These are phyloP conservation scores for Rhododendron molle DNA, from an alignment of 148 eudicot genomes.

Conservation along the genomic window DNA sequence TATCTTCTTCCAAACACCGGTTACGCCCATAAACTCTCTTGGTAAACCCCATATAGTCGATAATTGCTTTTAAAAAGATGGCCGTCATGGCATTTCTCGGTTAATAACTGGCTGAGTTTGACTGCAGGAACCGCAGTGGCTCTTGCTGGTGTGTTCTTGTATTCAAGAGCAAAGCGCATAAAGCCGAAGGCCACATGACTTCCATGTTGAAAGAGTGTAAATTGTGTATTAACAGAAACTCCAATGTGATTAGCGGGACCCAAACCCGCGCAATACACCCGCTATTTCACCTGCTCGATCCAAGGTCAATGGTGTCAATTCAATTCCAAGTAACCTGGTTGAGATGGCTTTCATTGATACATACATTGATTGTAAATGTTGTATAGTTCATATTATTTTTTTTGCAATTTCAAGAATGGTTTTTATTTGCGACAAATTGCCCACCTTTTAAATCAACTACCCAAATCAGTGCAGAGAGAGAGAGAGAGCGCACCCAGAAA, in stretches of 20 bases:
- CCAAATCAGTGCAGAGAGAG: background rate
- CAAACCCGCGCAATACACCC: background rate
- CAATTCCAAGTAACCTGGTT: background rate
- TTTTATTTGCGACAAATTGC: background rate
- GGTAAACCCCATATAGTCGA: conserved; percentile 30
- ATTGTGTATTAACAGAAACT: background rate
- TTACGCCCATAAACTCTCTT: conserved; percentile 60
- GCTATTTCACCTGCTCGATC: background rate
- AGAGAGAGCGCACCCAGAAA: background rate
- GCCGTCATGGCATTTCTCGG: background rate
- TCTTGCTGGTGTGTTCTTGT: conserved; percentile 76
- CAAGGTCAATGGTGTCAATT: background rate
- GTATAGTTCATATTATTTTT: background rate
- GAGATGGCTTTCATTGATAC: background rate
- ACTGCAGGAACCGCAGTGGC: conserved; percentile 76
- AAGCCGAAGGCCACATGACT: conserved; percentile 38
- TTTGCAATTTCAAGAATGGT: background rate
- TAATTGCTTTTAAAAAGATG: background rate
- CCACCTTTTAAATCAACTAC: background rate
- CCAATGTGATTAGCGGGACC: background rate
- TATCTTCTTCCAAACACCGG: conserved; percentile 71
- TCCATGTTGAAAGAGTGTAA: background rate
- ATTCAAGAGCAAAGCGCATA: conserved; percentile 66
- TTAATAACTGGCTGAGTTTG: background rate
- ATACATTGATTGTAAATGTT: background rate